phyloP scores from a whole-genome alignment of 2,329 filamentous ascomycete species.

The Colletotrichum sp. region DNA sequence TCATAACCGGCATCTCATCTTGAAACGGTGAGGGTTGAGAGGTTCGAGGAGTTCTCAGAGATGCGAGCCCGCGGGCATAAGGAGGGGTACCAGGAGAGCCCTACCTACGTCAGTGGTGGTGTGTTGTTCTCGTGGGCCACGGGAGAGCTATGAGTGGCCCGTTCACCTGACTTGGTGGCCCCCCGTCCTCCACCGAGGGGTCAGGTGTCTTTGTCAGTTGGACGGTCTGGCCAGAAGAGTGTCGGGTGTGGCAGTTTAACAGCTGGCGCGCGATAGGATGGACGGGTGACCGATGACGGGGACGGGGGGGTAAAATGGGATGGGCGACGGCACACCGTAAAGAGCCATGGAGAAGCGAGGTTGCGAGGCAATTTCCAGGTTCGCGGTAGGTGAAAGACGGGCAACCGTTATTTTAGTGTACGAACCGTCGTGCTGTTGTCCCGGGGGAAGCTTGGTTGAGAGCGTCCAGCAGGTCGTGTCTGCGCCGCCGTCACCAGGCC shows the following conservation, averaged over 20 bases:
- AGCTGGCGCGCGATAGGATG: conserved; percentile 4
- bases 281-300: conserved; percentile 14
- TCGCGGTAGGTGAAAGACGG: not conserved
- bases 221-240: not conserved
- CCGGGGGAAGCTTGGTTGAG: not conserved
- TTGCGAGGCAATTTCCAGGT: not conserved
- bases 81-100: conserved; percentile 5
- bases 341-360: not conserved
- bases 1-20: not conserved
- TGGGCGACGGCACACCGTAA: not conserved
- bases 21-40: conserved; percentile 13
- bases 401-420: conserved; percentile 13
- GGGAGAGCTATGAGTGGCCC: conserved; percentile 13
- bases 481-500: conserved; percentile 16
- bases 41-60: not conserved
- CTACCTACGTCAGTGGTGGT: conserved; percentile 19
- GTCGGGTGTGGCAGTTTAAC: conserved; percentile 6
- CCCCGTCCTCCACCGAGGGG: conserved; percentile 16
- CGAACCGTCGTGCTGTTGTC: not conserved
- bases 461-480: not conserved
- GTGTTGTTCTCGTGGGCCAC: conserved; percentile 22
- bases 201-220: conserved; percentile 22
- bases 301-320: not conserved
- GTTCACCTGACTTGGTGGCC: conserved; percentile 18
- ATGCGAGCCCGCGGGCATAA: not conserved